These are phyloP conservation scores for Blastobotrys buckinghamii DNA, from an alignment of 1,139 yeast genomes.

Conservation along the genomic window DNA sequence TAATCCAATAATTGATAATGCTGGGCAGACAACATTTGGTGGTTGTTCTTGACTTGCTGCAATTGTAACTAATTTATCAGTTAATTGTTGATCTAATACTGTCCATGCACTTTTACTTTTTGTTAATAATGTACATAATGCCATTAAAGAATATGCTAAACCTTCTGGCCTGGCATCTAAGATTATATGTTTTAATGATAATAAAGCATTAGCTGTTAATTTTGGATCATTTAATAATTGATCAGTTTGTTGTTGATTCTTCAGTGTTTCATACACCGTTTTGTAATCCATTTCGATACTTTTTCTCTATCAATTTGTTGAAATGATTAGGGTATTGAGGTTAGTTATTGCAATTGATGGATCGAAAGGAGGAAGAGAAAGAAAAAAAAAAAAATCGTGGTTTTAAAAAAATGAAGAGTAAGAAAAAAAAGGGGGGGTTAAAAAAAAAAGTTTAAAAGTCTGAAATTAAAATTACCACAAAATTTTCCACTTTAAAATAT, in stretches of 20 bases:
- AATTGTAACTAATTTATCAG: constrained; percentile 20
- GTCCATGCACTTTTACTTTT: constrained; percentile 27
- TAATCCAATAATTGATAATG: constrained; percentile 25
- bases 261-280: constrained; percentile 23
- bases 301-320: too few species aligned
- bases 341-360: too few species aligned
- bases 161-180: constrained; percentile 24
- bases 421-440: not conserved
- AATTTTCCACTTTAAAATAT: too few species aligned
- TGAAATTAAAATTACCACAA: too few species aligned
- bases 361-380: not conserved
- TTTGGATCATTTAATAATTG: constrained; percentile 27
- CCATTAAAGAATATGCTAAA: constrained; percentile 25
- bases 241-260: constrained; percentile 16
- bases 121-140: constrained; percentile 22
- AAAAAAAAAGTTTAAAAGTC: not conserved
- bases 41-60: constrained; percentile 21
- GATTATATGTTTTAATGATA: constrained; percentile 29
- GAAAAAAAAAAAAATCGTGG: too few species aligned
- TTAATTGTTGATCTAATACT: constrained; percentile 25
- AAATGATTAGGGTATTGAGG: too few species aligned
- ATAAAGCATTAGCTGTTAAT: constrained; percentile 27
- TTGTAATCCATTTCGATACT: constrained; percentile 20
- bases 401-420: not conserved
- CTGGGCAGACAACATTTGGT: constrained; percentile 25